Evolutionary conservation across 495 filamentous ascomycete species (phyloP), one percentile per base, ranked within the genome.

Genomic region (Amphirosellinia nigrospora): DNA sequence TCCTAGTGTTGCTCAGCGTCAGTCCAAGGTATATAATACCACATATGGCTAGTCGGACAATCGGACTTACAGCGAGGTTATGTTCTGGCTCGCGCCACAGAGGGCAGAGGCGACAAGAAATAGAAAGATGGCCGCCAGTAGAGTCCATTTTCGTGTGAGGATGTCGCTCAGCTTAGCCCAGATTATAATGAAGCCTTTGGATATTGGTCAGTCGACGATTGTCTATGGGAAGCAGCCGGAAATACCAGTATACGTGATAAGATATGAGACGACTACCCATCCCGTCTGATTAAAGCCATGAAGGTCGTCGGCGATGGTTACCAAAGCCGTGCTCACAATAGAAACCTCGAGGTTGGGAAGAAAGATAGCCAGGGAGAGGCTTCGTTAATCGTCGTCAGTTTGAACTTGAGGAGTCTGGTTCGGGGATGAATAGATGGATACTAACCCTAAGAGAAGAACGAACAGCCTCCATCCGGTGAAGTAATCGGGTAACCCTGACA

Each of bases 251-350:
- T 89, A 88, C 6, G 82, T 86, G 48, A 89, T 66, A 13, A 89
- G 72, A 70, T 89, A 90, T 15, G 79, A 79, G 0, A 85, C 85
- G 32, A 89, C 78, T 32, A 90, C 77, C 88, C 87, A 90, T 61
- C 79, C 80, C 15, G 75, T 75, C 46, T 82, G 71, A 23, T 78
- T 72, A 61, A 87, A 89, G 8, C 83, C 82, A 21, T 81, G 32
- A 15, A 89, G 70, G 16, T 79, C 78, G 64, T 87, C 79, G 28
- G 80, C 82, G 62, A 90, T 89, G 13, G 82, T 80, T 6, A 89
- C 82, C 8, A 89, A 79, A 16, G 86, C 84, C 0, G 87, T 89
- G 75, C 84, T 84, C 4, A 89, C 83, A 53, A 88, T 87, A 4
- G 86, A 84, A 7, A 80, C 82, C 58, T 89, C 87, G 7, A 89